Evolutionary conservation across 2,329 filamentous ascomycete genomes (phyloP).

Genomic region (Fusarium incarnatum): DNA sequence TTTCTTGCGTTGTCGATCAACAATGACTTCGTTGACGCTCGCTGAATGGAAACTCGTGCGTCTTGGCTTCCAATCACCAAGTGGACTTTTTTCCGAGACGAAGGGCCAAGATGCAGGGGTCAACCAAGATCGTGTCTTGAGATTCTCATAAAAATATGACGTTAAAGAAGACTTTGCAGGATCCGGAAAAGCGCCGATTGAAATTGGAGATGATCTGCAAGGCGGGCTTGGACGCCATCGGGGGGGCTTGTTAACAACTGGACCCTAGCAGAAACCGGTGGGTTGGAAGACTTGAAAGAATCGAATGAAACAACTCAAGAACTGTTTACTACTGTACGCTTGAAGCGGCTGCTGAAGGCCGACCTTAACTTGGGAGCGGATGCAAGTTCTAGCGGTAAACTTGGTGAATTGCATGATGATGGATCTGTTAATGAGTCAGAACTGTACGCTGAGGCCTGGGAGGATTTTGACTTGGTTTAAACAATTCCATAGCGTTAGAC

Average conservation of each 20-base stretch:
- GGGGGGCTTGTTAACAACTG: slow-evolving; percentile 36
- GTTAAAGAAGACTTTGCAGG: slow-evolving; percentile 33
- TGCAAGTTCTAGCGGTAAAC: not conserved
- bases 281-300: slow-evolving; percentile 19
- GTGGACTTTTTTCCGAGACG: slow-evolving; percentile 6
- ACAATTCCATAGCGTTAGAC: not conserved
- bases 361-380: not conserved
- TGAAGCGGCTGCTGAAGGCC: slow-evolving; percentile 24
- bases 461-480: slow-evolving; percentile 10
- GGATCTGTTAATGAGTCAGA: slow-evolving; percentile 6
- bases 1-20: slow-evolving; percentile 18
- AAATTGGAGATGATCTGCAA: slow-evolving; percentile 51
- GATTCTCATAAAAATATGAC: slow-evolving; percentile 37
- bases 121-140: slow-evolving; percentile 39
- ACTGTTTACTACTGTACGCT: slow-evolving; percentile 12
- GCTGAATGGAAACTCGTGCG: slow-evolving; percentile 1
- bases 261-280: slow-evolving; percentile 31
- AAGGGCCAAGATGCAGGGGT: slow-evolving; percentile 35
- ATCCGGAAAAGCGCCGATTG: slow-evolving; percentile 49
- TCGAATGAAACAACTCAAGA: slow-evolving; percentile 19
- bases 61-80: slow-evolving; percentile 11
- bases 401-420: not conserved
- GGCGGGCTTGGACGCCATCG: slow-evolving; percentile 33
- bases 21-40: slow-evolving; percentile 43
- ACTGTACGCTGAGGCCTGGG: not conserved